phyloP scores from a whole-genome alignment of 2,329 filamentous ascomycete genomes.

The Pleurostoma richardsiae region DNA sequence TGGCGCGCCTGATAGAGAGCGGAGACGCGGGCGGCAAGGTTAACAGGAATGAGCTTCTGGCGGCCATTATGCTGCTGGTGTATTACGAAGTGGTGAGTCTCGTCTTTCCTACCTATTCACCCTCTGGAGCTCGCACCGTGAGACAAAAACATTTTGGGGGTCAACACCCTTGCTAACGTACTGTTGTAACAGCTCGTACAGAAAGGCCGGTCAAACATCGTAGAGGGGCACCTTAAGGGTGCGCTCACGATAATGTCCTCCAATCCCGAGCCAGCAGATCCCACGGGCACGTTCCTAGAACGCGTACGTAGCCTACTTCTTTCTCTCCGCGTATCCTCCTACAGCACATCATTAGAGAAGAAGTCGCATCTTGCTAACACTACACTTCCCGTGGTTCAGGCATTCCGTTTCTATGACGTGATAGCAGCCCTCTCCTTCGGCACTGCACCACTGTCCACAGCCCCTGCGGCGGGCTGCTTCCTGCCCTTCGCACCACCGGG shows the following conservation, averaged over 20 bases:
- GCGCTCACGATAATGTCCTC: conserved; percentile 57
- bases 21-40: conserved; percentile 39
- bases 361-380: background rate
- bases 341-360: background rate
- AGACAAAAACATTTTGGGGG: background rate
- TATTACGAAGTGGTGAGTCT: conserved; percentile 60
- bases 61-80: conserved; percentile 55
- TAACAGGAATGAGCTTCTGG: conserved; percentile 53
- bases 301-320: conserved; percentile 32
- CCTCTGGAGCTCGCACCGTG: background rate
- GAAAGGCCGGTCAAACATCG: conserved; percentile 52
- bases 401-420: conserved; percentile 62
- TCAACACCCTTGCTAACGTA: conserved; percentile 5
- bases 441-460: conserved; percentile 48
- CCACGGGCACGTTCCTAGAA: conserved; percentile 54
- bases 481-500: conserved; percentile 42
- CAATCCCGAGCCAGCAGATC: conserved; percentile 35
- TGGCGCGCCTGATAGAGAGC: conserved; percentile 51
- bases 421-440: conserved; percentile 59
- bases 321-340: background rate
- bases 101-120: background rate
- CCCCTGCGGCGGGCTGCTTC: conserved; percentile 40
- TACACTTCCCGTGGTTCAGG: conserved; percentile 28
- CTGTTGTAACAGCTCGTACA: conserved; percentile 48
- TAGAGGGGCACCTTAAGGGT: conserved; percentile 56